Base-by-base conservation (phyloP, 805 yeast genomes). In the Saturnispora besseyi region DNA sequence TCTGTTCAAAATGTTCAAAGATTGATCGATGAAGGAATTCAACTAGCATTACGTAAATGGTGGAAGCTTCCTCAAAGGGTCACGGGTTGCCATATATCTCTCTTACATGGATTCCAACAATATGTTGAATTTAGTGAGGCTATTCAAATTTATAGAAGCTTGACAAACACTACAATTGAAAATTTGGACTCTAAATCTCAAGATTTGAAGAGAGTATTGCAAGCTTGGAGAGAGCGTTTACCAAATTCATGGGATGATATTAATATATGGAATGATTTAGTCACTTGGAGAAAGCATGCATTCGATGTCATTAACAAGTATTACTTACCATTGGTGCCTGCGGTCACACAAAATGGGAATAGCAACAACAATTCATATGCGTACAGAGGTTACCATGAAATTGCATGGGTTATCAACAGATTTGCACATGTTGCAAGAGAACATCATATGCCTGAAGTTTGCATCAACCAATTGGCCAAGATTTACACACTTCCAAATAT, bases 261-360 rank as follows among this genome's bases (percentile, higher is more conserved):
- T 60, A 91, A 89, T 63, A 78, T 90, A 53, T 93, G 99, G 99
- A 90, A 95, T 57, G 99, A 93, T 62, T 70, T 93, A 53, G 96
- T 93, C 4, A 90, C 98, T 0, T 93, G 99, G 99, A 77, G 99
- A 57, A 98, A 93, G 67, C 98, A 93, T 69, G 97, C 96, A 0
- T 93, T 95, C 74, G 90, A 87, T 55, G 96, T 91, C 26, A 90
- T 93, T 58, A 93, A 93, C 72, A 86, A 86, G 63, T 95, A 87
- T 2, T 93, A 93, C 65, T 77, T 90, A 75, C 98, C 98, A 8
- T 75, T 95, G 60, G 84, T 90, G 53, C 95, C 96, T 1, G 80
- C 87, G 2, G 63, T 87, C 33, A 96, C 87, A 59, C 88, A 84
- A 53, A 78, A 81, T 41, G 76, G 70, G 56, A 80, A 81, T 42